Evolutionary conservation across 768 basidiomycete species (phyloP).

Genomic region (Lactarius indigo): DNA sequence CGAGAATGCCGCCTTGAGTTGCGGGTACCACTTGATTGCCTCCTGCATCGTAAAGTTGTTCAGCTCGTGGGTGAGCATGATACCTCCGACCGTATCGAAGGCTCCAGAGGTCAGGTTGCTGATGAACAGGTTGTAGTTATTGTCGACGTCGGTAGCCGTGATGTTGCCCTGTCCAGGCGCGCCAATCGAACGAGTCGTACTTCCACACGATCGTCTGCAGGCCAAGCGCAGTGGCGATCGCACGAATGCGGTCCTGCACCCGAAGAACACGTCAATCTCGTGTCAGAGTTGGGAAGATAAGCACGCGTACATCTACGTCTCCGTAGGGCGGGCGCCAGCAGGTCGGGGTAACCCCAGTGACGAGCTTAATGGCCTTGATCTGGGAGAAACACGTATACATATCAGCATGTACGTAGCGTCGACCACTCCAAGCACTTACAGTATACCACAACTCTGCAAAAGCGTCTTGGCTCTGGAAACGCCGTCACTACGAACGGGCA

Average conservation of each 20-base stretch:
- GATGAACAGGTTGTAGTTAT: slow-evolving; percentile 14
- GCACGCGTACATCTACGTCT: slow-evolving; percentile 47
- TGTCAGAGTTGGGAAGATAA: background rate
- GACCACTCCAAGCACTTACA: slow-evolving; percentile 33
- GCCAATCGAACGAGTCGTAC: slow-evolving; percentile 69
- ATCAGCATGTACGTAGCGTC: background rate
- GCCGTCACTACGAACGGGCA: slow-evolving; percentile 45
- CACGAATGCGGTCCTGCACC: slow-evolving; percentile 57
- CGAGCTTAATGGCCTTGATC: slow-evolving; percentile 55
- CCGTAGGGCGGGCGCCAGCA: slow-evolving; percentile 64
- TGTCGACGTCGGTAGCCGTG: slow-evolving; percentile 17
- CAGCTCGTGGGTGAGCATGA: slow-evolving; percentile 57
- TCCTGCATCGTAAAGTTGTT: slow-evolving; percentile 61
- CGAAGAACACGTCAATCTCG: background rate
- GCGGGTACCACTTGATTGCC: slow-evolving; percentile 48
- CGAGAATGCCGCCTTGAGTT: slow-evolving; percentile 43
- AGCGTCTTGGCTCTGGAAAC: slow-evolving; percentile 58
- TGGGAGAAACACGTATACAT: background rate
- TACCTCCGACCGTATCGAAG: slow-evolving; percentile 37
- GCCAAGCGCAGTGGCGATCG: slow-evolving; percentile 65
- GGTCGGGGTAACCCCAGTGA: slow-evolving; percentile 53
- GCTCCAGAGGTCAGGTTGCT: slow-evolving; percentile 12
- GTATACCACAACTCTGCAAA: slow-evolving; percentile 79
- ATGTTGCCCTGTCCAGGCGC: slow-evolving; percentile 28
- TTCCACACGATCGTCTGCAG: slow-evolving; percentile 73